Conservation (phyloP, 2,329 filamentous ascomycete genomes). For the Phyllosticta paracitricarpa region DNA sequence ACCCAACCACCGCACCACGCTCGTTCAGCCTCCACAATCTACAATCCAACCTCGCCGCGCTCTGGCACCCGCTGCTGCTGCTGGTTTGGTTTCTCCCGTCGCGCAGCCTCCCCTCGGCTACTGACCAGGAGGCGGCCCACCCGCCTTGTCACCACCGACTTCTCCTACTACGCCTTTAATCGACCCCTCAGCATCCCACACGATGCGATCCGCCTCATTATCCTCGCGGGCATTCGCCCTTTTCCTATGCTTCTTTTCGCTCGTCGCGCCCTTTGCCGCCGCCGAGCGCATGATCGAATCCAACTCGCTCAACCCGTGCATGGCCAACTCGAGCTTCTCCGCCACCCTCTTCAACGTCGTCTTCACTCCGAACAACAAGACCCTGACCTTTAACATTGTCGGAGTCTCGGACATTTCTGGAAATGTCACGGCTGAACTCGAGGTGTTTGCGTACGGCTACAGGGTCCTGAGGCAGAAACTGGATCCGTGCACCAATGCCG, state of each 20-base stretch:
- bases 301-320: conserved; percentile 75
- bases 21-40: conserved; percentile 2
- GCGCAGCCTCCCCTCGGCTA: conserved; percentile 1
- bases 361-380: conserved; percentile 66
- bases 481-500: conserved; percentile 61
- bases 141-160: background rate
- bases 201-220: conserved; percentile 4
- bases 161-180: background rate
- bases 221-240: conserved; percentile 2
- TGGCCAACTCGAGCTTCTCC: conserved; percentile 75
- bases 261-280: conserved; percentile 7
- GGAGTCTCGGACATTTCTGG: conserved; percentile 77
- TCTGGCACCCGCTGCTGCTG: background rate
- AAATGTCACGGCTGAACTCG: conserved; percentile 67
- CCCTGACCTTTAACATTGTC: conserved; percentile 62
- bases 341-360: conserved; percentile 81
- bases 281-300: conserved; percentile 62
- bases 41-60: background rate
- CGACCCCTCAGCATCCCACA: background rate
- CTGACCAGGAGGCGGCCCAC: conserved; percentile 5
- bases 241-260: background rate
- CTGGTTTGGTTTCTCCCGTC: conserved; percentile 9
- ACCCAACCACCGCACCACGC: conserved; percentile 4
- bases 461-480: conserved; percentile 56
- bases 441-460: conserved; percentile 76